These are phyloP conservation scores for Chlamydomonas reinhardtii DNA, from an alignment of 163 green algal genomes.

Conservation along the genomic window DNA sequence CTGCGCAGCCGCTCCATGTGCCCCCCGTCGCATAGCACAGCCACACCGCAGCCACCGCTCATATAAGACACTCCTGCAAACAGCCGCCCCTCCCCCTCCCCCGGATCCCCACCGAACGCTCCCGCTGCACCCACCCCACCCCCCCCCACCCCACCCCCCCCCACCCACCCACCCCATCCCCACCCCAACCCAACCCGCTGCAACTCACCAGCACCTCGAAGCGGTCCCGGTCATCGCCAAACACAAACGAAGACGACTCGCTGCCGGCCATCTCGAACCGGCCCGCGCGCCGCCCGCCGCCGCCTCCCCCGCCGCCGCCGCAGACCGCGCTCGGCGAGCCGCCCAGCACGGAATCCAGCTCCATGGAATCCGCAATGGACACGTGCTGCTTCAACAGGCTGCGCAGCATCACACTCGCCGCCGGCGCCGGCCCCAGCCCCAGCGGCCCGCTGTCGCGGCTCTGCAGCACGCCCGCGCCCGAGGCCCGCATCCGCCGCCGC, in stretches of 20 bases:
- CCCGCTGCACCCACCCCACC: too few relatives aligned
- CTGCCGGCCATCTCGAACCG: conserved; percentile 24
- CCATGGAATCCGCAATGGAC: conserved; percentile 22
- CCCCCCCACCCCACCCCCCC: too few relatives aligned
- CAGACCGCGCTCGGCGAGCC: background rate
- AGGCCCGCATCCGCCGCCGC: background rate
- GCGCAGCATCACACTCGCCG: background rate
- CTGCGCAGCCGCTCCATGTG: too few relatives aligned
- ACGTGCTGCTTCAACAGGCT: conserved; percentile 41
- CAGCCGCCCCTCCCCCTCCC: too few relatives aligned
- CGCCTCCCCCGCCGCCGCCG: background rate
- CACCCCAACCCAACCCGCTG: too few relatives aligned
- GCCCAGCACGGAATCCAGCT: background rate
- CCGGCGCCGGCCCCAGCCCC: background rate
- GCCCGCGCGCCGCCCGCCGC: conserved; percentile 2
- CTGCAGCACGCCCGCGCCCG: background rate
- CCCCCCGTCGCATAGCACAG: too few relatives aligned
- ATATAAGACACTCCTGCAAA: too few relatives aligned
- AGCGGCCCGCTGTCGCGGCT: background rate
- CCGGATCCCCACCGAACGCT: too few relatives aligned
- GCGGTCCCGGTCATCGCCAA: conserved; percentile 14
- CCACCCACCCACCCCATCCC: too few relatives aligned
- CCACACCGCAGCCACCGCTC: too few relatives aligned
- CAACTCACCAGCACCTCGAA: conserved; percentile 3
- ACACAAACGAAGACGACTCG: conserved; percentile 42